phyloP scores from a whole-genome alignment of 768 basidiomycete species.

The Russula sp. region DNA sequence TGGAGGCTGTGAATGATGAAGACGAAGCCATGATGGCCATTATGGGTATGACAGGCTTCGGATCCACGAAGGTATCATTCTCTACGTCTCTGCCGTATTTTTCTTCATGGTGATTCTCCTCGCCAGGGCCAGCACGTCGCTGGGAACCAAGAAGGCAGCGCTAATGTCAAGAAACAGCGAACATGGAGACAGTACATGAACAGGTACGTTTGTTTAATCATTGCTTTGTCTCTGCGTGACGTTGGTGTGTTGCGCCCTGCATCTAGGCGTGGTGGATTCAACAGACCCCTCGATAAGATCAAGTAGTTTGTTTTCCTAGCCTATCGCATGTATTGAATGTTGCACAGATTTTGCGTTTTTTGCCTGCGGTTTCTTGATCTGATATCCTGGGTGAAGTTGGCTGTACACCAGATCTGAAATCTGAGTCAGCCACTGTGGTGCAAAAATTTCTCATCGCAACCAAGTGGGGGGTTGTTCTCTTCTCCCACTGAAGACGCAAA shows the following conservation, averaged over 20 bases:
- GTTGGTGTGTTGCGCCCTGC: background rate
- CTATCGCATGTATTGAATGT: background rate
- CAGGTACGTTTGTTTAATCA: slow-evolving; percentile 39
- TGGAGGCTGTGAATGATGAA: slow-evolving; percentile 53
- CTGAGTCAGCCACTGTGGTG: too few relatives aligned
- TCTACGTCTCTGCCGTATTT: slow-evolving; percentile 11
- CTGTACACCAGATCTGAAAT: too few relatives aligned
- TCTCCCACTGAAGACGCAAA: slow-evolving; percentile 3
- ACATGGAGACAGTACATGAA: slow-evolving; percentile 99
- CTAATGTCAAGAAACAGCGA: slow-evolving; percentile 68
- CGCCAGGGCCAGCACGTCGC: slow-evolving; percentile 67
- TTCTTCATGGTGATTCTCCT: background rate
- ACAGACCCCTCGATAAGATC: slow-evolving; percentile 93
- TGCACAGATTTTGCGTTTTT: background rate
- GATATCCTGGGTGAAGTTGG: background rate
- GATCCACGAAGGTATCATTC: slow-evolving; percentile 70
- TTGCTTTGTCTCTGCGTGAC: slow-evolving; percentile 8
- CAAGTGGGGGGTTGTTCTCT: too few relatives aligned
- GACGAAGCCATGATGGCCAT: slow-evolving; percentile 78
- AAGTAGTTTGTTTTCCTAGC: slow-evolving; percentile 39
- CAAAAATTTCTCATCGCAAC: too few relatives aligned
- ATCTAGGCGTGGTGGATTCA: slow-evolving; percentile 73
- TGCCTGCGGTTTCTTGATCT: background rate
- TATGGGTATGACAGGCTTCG: slow-evolving; percentile 89
- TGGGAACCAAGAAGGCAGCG: slow-evolving; percentile 72